Base-by-base conservation (phyloP, 2,329 filamentous ascomycete genomes). In the Pseudonectria buxi region DNA sequence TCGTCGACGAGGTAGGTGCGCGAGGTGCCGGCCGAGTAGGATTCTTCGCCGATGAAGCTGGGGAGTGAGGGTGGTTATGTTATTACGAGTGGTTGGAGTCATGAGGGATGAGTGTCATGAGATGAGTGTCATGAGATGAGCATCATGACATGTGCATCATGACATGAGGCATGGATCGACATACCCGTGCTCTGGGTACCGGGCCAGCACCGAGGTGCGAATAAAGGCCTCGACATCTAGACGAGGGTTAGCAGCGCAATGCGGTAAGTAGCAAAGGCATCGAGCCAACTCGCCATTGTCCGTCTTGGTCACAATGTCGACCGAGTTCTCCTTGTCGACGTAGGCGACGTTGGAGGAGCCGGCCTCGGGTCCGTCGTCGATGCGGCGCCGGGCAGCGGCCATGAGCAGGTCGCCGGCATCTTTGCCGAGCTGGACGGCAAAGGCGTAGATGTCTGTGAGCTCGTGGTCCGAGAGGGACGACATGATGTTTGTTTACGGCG, bases 1-100 rank as follows among this genome's bases (percentile, higher is more conserved):
- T 72, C 55, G 30, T 63, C 65, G 41, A 88, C 78, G 5, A 87
- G 71, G 52, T 87, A 88, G 30, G 78, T 67, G 49, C 79, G 76
- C 0, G 81, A 79, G 16, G 73, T 56, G 26, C 81, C 78, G 50
- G 79, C 77, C 28, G 79, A 81, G 56, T 88, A 88, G 0, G 76
- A 76, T 57, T 89, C 84, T 60, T 89, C 84, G 42, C 84, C 83
- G 26, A 88, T 69, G 57, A 89, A 89, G 31, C 80, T 83, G 30
- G 7, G 15, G 10, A 13, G 29, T 14, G 30, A 28, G 3, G 7
- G 14, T 18, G 13, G 10, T 7, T 42, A 32, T 31, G 36, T 34
- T 26, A n/a, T n/a, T n/a, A n/a, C n/a, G n/a, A n/a, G n/a, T 11
- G 11, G 13, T 22, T 42, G 11, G 42, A 22, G 13, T 13, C 10